A percentile compares a stretch with the other conserved stretches of the same genome.
phyloP scores from a whole-genome alignment of 345 rosid genomes.

The Populus euphratica region DNA sequence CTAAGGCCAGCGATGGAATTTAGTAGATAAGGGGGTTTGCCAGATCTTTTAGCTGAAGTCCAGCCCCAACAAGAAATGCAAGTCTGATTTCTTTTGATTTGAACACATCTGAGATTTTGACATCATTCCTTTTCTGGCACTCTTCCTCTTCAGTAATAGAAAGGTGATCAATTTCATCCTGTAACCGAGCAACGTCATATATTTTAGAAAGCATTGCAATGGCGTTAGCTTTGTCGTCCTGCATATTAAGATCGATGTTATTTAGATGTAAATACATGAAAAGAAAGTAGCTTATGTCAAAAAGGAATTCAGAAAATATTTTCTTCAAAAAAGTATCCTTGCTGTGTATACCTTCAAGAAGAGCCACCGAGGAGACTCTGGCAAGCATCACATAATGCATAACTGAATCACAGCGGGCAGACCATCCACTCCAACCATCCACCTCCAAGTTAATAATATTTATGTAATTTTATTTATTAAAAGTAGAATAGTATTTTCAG shows the following conservation, averaged over 20 bases:
- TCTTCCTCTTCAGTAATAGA: conserved; percentile 66
- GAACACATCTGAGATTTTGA: conserved; percentile 67
- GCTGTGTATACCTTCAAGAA: conserved; percentile 60
- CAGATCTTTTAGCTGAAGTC: conserved; percentile 71
- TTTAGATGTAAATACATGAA: background rate
- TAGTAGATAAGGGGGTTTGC: background rate
- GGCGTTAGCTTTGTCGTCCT: conserved; percentile 59
- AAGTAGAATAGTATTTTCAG: no score
- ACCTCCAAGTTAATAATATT: conserved; percentile 66
- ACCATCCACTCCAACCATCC: conserved; percentile 97
- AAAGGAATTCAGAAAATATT: background rate
- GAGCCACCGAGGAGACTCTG: conserved; percentile 98
- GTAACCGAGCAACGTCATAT: conserved; percentile 68
- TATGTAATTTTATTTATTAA: no score
- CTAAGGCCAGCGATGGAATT: background rate
- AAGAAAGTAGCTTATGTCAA: background rate
- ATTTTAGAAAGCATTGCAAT: conserved; percentile 55
- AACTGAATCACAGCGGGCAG: conserved; percentile 89
- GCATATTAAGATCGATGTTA: conserved; percentile 15
- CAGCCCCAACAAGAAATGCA: conserved; percentile 90
- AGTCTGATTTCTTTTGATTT: conserved; percentile 77
- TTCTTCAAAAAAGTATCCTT: background rate
- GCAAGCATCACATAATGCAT: conserved; percentile 68
- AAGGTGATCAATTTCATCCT: conserved; percentile 80
- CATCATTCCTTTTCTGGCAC: conserved; percentile 34